Base-by-base conservation (phyloP, 2,329 filamentous ascomycete species). In the Pseudocercospora cruenta region DNA sequence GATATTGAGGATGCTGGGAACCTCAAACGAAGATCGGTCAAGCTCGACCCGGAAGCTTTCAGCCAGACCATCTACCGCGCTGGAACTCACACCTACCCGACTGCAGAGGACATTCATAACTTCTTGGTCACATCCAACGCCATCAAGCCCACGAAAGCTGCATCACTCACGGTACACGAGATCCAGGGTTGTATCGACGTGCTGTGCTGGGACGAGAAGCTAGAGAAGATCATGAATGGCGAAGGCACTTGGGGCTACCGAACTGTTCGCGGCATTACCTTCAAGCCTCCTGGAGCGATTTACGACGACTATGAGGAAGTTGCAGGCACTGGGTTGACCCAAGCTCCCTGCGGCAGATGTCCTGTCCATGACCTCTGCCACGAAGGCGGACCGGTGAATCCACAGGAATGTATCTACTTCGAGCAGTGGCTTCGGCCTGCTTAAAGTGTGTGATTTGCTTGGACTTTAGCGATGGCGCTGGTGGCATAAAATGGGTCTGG, bases 301-400 rank as follows among this genome's bases (percentile, higher is more conserved):
- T 66, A 65, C 57, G 67, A 70, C 39, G 75, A 79, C 3, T 79
- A 82, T 45, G 81, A 80, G 4, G 75, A 82, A 16, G 82, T 81
- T n/a, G 78, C 69, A 33, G 82, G 84, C 71, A 96, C 94, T 72
- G 91, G 91, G 3, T 88, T 94, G 71, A 96, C 92, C 1, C 93
- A 97, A 78, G 90, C 91, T 2, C 95, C 95, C 0, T 99, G 95
- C 78, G 94, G 94, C 1, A 86, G 88, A 63, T 99, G 95, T 78
- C 95, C 95, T 0, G 94, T 97, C 2, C 97, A 97, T 77, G 91
- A 95, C 65, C 85, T 98, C 1, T 99, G 95, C 77, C 91, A 92
- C 70, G 92, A 96, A 67, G 93, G 93, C 6, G 94, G 94, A 0
- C 92, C 93, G 0, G 93, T 99, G 22, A 96, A 90, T 74, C 92